Percentiles rank a stretch among this genome's conserved stretches.
phyloP scores from a whole-genome alignment of 306 rosid species.

The Luffa acutangula region DNA sequence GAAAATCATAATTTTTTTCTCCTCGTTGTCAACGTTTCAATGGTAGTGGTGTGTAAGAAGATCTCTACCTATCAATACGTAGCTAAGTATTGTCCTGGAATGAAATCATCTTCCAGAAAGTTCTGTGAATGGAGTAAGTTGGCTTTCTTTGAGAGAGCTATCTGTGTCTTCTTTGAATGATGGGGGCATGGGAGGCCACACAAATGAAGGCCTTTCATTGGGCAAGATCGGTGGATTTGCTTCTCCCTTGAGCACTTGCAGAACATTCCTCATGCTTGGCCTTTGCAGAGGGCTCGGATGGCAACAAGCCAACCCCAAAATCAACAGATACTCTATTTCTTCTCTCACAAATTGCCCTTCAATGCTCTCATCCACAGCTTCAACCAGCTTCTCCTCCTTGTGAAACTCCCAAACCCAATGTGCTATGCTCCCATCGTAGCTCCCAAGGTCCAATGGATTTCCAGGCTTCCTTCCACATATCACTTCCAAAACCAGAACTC shows the following conservation, averaged over 20 bases:
- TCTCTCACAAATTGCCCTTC: conserved; percentile 9
- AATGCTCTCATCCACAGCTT: conserved; percentile 35
- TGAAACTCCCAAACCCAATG: conserved; percentile 60
- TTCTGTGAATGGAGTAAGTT: neutral
- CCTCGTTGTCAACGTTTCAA: no score
- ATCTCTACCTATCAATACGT: no score
- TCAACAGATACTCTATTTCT: conserved; percentile 23
- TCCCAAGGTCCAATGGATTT: conserved; percentile 16
- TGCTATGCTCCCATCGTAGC: conserved; percentile 45
- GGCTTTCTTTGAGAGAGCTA: neutral
- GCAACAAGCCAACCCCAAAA: conserved; percentile 66
- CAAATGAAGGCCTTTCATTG: conserved; percentile 43
- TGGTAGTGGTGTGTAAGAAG: no score
- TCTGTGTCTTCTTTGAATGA: conserved; percentile 20
- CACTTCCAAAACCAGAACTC: conserved; percentile 54
- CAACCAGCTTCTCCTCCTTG: conserved; percentile 23
- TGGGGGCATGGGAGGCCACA: conserved; percentile 43
- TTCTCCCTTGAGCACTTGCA: conserved; percentile 51
- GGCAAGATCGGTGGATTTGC: conserved; percentile 39
- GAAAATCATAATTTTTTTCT: no score
- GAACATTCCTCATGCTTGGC: conserved; percentile 51
- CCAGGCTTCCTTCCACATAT: conserved; percentile 57
- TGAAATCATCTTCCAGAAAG: neutral
- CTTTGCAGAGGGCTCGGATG: conserved; percentile 67
- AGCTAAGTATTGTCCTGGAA: no score